Conservation (phyloP, 805 yeast genomes). For the Torulaspora indica region DNA sequence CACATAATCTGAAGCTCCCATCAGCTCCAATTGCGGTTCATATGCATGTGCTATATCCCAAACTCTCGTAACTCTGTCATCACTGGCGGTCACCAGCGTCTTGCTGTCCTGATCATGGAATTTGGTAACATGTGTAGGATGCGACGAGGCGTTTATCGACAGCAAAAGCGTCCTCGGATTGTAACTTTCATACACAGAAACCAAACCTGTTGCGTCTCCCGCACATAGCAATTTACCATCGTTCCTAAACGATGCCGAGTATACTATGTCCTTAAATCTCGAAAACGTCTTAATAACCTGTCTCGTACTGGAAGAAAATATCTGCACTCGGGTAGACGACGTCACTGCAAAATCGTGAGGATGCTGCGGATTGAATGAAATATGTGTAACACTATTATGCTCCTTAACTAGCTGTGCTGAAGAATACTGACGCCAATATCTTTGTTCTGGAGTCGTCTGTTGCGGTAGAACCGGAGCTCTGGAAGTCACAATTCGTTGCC, state of each 20-base stretch:
- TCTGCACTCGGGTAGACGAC: slow-evolving; percentile 84
- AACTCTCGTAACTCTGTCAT: slow-evolving; percentile 79
- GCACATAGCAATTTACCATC: slow-evolving; percentile 92
- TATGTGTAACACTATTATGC: slow-evolving; percentile 84
- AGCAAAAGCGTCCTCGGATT: slow-evolving; percentile 76
- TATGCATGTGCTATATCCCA: slow-evolving; percentile 80
- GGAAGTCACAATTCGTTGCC: slow-evolving; percentile 58
- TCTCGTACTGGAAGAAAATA: slow-evolving; percentile 89
- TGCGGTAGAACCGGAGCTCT: slow-evolving; percentile 76
- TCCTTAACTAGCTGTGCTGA: slow-evolving; percentile 89
- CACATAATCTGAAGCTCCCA: slow-evolving; percentile 81
- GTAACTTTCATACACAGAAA: slow-evolving; percentile 81
- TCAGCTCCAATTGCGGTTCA: slow-evolving; percentile 66
- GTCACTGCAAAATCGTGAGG: slow-evolving; percentile 94
- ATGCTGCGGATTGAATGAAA: slow-evolving; percentile 76
- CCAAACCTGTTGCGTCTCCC: slow-evolving; percentile 91
- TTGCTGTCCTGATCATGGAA: slow-evolving; percentile 72
- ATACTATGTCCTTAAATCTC: slow-evolving; percentile 87
- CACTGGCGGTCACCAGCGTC: slow-evolving; percentile 74
- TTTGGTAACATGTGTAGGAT: slow-evolving; percentile 90
- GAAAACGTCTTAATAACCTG: slow-evolving; percentile 82
- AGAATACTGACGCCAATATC: slow-evolving; percentile 86
- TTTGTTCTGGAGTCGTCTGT: slow-evolving; percentile 79
- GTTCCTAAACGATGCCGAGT: slow-evolving; percentile 81
- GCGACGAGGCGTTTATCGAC: slow-evolving; percentile 74